Evolutionary conservation across 352 stramenopile species (phyloP).

Genomic region (Globisporangium sylvaticum): DNA sequence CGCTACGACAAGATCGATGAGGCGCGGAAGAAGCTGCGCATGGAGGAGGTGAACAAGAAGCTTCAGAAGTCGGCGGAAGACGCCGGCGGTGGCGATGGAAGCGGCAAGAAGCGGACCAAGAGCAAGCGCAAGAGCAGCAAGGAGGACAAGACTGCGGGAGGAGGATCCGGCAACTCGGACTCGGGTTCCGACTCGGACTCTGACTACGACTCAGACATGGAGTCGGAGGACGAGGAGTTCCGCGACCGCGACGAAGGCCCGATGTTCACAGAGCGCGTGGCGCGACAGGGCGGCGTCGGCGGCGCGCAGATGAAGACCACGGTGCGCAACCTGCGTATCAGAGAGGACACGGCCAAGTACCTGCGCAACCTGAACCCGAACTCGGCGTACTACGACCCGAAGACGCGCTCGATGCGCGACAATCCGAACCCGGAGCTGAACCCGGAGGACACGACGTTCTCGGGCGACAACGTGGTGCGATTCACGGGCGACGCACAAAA

Average conservation of each 20-base stretch:
- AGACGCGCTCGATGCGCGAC: constrained; percentile 97
- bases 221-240: constrained; percentile 91
- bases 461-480: constrained; percentile 94
- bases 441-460: constrained; percentile 91
- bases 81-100: constrained; percentile 19
- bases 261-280: constrained; percentile 93
- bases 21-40: constrained; percentile 70
- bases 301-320: constrained; percentile 98
- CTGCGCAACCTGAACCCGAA: constrained; percentile 97
- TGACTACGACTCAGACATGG: constrained; percentile 85
- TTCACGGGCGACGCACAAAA: constrained; percentile 92
- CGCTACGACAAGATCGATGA: constrained; percentile 83
- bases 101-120: constrained; percentile 31
- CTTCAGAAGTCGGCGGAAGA: constrained; percentile 30
- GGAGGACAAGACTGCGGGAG: constrained; percentile 4
- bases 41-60: constrained; percentile 77
- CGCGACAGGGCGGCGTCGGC: constrained; percentile 93
- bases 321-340: constrained; percentile 97
- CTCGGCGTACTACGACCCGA: constrained; percentile 99
- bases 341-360: constrained; percentile 99
- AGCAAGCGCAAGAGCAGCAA: constrained; percentile 23
- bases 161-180: constrained; percentile 20
- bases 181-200: constrained; percentile 87
- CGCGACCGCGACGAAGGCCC: constrained; percentile 89
- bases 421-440: constrained; percentile 96